Base-by-base conservation (phyloP, 2,329 filamentous ascomycete species). In the Colletotrichum neosansevieriae region DNA sequence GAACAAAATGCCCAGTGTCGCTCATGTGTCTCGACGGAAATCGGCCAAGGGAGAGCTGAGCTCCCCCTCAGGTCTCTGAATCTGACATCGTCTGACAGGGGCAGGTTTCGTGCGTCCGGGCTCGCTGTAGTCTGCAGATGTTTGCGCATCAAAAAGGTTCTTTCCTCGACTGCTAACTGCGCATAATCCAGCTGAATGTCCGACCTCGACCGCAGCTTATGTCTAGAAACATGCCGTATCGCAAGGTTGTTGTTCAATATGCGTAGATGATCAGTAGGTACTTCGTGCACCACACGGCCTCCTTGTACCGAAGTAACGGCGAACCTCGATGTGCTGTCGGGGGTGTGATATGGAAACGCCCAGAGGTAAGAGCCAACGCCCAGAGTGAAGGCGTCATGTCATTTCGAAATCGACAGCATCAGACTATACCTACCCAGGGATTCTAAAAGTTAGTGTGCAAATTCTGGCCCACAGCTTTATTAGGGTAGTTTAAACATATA, bases 31-130 rank as follows among this genome's bases (percentile, higher is more conserved):
- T 29, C 29, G 29, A 29, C n/a, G 12, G 3, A 24, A n/a, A n/a
- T n/a, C n/a, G n/a, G n/a, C n/a, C n/a, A n/a, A n/a, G n/a, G 11
- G 7, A 49, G 29, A 59, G 36, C 21, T 49, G 42, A 49, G 29
- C 13, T 60, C 44, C 24, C 24, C 54, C 59, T 45, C 40, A 44
- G 54, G 24, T 17, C 47, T 32, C 49, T 34, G 15, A 32, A n/a
- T 34, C 19, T 54, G 49, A 62, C 17, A 24, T 45, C 49, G 45
- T 61, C 49, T 45, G 59, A 62, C 47, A n/a, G 47, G 24, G 21
- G 21, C 36, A 54, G 59, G 47, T 54, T 45, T 62, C 47, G 59
- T 54, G 36, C 38, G 49, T 21, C 21, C 21, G 21, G 21, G 49
- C 49, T 62, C 57, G 21, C 21, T 21, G 21, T 21, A 4, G 21